Conservation (phyloP, 208 protist genomes). For the Phytomonas sp. region DNA sequence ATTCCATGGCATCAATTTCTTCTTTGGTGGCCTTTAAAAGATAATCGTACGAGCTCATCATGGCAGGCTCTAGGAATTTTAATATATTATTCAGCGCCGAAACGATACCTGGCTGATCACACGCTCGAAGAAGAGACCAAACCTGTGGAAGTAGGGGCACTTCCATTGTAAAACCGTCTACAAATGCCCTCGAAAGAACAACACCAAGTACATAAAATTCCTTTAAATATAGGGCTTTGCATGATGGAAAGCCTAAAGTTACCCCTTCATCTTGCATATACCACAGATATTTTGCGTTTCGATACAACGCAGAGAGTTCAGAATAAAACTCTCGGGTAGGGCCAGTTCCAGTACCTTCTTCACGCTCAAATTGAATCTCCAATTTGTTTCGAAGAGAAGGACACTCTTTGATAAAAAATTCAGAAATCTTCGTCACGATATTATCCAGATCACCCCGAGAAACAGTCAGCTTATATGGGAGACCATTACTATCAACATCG, state of each 20-base stretch:
- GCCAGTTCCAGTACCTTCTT: constrained; percentile 78
- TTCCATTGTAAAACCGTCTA: constrained; percentile 70
- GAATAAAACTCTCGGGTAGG: constrained; percentile 85
- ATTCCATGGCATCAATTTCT: constrained; percentile 40
- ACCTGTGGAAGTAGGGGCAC: constrained; percentile 37
- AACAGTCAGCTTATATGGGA: constrained; percentile 44
- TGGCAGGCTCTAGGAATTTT: constrained; percentile 33
- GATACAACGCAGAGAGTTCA: constrained; percentile 48
- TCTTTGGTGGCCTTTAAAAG: constrained; percentile 22
- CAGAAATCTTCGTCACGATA: constrained; percentile 27
- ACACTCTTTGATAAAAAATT: constrained; percentile 28
- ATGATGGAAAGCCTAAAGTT: constrained; percentile 45
- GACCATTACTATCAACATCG: constrained; percentile 46
- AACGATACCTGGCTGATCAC: not conserved
- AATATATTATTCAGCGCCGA: constrained; percentile 20
- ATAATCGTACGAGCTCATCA: constrained; percentile 36
- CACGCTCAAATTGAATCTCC: constrained; percentile 66
- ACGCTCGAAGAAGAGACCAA: constrained; percentile 34
- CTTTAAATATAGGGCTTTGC: constrained; percentile 23
- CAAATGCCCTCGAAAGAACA: constrained; percentile 52
- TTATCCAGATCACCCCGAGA: constrained; percentile 22
- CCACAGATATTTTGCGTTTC: constrained; percentile 36
- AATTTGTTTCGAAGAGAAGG: constrained; percentile 52
- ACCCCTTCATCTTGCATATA: constrained; percentile 46
- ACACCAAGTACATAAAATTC: constrained; percentile 76